Base-by-base conservation (phyloP, 2,329 filamentous ascomycete genomes). In the Dothideomycetes sp. region DNA sequence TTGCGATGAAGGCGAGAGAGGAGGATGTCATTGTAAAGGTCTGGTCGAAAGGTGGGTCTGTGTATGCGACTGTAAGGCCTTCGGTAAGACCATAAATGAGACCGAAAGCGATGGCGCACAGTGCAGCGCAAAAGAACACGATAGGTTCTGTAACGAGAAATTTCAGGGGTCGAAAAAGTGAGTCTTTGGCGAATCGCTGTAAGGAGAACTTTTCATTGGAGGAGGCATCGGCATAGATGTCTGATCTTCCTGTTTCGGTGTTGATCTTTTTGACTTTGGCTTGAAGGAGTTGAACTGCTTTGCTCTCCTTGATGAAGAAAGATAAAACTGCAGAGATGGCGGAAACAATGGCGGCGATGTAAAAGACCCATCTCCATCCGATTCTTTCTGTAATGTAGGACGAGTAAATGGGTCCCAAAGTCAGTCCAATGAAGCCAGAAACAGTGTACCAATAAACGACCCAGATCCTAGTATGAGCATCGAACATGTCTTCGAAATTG, bases 1-100 rank as follows among this genome's bases (percentile, higher is more conserved):
- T 51, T 73, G 61, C 45, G 57, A 64, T 68, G 60, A 80, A 69
- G 63, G 54, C 9, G 59, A 62, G 48, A 50, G 57, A 27, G 82
- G 84, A 51, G 3, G 61, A 51, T 0, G 57, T 49, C 2, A 47
- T 40, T 3, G 53, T 47, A 46, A 67, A 60, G 1, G 59, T 56
- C 36, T 63, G 49, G 24, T 41, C 28, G 41, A 50, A 50, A 4
- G 46, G 46, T 12, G 46, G 44, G 4, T 54, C 52, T 16, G 46
- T 49, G 35, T 51, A 51, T 3, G 44, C 35, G 3, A 49, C 46
- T 11, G 47, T 49, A 15, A 51, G 23, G 6, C 45, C 46, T 31
- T 51, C 51, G 4, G 49, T 51, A 16, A 49, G 33, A 13, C 45
- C 43, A 19, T 51, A 51, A 16, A 51, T 47, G 16, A 51, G 20